These are phyloP conservation scores for Hymenoscyphus fraxineus DNA, from an alignment of 2,329 filamentous ascomycete species.

Conservation along the genomic window DNA sequence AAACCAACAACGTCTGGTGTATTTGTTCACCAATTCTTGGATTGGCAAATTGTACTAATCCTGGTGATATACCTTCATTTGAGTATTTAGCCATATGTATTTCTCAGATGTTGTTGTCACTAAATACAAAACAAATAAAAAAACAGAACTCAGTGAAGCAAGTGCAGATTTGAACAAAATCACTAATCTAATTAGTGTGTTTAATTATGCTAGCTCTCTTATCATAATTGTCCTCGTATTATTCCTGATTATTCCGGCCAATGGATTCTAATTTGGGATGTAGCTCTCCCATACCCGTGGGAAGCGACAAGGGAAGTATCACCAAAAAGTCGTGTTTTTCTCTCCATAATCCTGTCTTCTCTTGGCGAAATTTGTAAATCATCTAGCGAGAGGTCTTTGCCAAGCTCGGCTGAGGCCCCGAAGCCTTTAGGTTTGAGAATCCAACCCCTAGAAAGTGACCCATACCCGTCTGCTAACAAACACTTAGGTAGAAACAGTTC, in stretches of 20 bases:
- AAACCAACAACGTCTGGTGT: neutral
- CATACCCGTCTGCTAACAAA: neutral
- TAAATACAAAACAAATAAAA: no score
- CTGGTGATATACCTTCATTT: no score
- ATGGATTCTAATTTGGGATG: neutral
- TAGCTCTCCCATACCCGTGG: neutral
- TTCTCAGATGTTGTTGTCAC: no score
- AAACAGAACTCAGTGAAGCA: no score
- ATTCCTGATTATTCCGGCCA: neutral
- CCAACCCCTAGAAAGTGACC: neutral
- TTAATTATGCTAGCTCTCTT: neutral
- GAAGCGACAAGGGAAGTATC: neutral
- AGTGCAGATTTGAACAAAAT: no score
- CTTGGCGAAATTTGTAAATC: neutral
- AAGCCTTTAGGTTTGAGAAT: neutral
- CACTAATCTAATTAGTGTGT: no score
- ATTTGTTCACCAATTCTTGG: no score
- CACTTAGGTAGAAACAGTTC: neutral
- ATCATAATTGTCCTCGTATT: neutral
- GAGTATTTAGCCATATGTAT: no score
- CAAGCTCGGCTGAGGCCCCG: neutral
- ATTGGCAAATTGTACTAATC: no score
- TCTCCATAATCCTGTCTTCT: neutral
- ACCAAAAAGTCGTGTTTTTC: slow-evolving; percentile 1
- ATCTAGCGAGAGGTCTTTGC: neutral